Percentiles rank a stretch among this genome's conserved stretches.
phyloP scores from a whole-genome alignment of 1,139 yeast genomes.

The Candida sojae region DNA sequence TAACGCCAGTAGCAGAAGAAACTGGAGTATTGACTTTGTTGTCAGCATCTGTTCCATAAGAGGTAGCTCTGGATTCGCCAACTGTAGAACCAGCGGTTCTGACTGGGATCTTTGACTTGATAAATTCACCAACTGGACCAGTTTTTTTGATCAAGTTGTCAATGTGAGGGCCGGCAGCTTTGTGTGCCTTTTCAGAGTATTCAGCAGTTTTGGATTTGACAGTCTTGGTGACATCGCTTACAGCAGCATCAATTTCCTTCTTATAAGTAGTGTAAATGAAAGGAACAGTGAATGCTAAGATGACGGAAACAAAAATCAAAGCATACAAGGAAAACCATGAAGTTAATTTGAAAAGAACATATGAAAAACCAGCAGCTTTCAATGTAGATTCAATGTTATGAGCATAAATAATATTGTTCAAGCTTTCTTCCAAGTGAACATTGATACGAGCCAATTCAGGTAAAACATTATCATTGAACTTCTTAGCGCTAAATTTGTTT shows the following conservation, averaged over 20 bases:
- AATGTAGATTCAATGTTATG: constrained; percentile 69
- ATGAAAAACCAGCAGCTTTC: constrained; percentile 69
- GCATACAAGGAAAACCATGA: constrained; percentile 76
- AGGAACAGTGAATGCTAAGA: constrained; percentile 75
- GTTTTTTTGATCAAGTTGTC: constrained; percentile 52
- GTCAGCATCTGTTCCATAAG: constrained; percentile 27
- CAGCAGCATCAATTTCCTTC: constrained; percentile 76
- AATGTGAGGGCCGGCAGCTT: constrained; percentile 52
- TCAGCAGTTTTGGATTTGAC: constrained; percentile 61
- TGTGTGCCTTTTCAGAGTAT: constrained; percentile 50
- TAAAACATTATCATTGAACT: constrained; percentile 40
- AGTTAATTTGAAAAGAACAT: constrained; percentile 70
- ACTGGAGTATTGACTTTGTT: constrained; percentile 18
- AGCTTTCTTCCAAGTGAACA: constrained; percentile 45
- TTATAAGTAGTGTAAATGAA: constrained; percentile 72
- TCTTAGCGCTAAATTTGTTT: constrained; percentile 37
- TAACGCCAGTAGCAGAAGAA: constrained; percentile 21
- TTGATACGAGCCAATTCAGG: constrained; percentile 47
- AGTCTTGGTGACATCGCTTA: constrained; percentile 55
- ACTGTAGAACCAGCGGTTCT: constrained; percentile 77
- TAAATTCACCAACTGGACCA: constrained; percentile 64
- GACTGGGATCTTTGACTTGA: constrained; percentile 61
- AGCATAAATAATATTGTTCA: constrained; percentile 65
- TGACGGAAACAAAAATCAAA: constrained; percentile 56
- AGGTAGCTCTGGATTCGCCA: constrained; percentile 42